phyloP scores from a whole-genome alignment of 1,284 basidiomycete genomes.

The Rhodotorula sp. region DNA sequence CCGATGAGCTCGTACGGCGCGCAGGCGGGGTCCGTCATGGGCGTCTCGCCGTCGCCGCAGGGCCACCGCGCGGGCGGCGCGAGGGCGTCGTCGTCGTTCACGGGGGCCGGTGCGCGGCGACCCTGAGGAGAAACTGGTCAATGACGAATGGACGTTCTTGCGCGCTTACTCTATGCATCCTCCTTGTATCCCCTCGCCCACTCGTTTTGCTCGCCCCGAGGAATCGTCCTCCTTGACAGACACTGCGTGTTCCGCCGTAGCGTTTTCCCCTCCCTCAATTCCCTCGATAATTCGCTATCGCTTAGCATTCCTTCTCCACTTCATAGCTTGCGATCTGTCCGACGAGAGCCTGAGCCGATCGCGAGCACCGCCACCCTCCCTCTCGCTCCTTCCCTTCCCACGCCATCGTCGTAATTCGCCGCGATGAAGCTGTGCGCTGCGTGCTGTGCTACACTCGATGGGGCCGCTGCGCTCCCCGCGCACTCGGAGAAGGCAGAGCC shows the following conservation, averaged over 20 bases:
- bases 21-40: constrained; percentile 4
- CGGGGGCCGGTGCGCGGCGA: constrained; percentile 1
- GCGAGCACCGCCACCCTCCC: constrained; percentile 1
- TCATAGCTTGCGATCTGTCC: background rate
- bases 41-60: constrained; percentile 5
- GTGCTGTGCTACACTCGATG: constrained; percentile 25
- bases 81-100: constrained; percentile 8
- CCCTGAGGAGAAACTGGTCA: background rate
- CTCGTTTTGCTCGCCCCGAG: background rate
- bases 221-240: background rate
- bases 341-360: background rate
- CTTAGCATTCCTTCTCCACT: background rate
- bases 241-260: background rate
- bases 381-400: too few species aligned
- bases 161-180: too few species aligned
- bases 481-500: constrained; percentile 23
- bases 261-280: background rate
- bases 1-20: constrained; percentile 1
- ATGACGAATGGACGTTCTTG: background rate
- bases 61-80: background rate
- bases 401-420: background rate
- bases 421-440: constrained; percentile 27
- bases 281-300: too few species aligned
- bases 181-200: background rate
- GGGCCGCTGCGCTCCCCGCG: background rate